Conservation (phyloP, 176 grass and related monocot species). For the Carex myosuroides region DNA sequence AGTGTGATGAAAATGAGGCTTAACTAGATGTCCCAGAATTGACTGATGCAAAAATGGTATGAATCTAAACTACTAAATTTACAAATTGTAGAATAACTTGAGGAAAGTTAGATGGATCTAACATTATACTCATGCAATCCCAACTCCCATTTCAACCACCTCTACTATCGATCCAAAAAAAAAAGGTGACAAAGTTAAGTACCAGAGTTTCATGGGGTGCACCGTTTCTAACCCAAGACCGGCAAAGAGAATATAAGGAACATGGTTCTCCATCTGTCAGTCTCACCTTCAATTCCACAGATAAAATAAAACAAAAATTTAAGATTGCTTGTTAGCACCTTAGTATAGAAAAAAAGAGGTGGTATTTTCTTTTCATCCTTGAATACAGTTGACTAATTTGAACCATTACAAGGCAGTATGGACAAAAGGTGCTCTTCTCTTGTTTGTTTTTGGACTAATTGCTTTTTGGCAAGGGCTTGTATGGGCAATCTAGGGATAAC, state of each 20-base stretch:
- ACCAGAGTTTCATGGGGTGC: conserved; percentile 6
- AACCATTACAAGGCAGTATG: background rate
- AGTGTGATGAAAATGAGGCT: background rate
- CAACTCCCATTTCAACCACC: too few relatives aligned
- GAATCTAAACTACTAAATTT: conserved; percentile 4
- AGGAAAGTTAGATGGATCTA: background rate
- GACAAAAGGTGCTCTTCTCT: background rate
- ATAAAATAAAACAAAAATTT: background rate
- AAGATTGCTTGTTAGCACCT: background rate
- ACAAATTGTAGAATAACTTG: background rate
- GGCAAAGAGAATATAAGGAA: conserved; percentile 23
- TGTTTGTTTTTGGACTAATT: background rate
- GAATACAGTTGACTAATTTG: background rate
- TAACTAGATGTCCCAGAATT: background rate
- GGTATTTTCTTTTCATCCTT: background rate
- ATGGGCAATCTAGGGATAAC: background rate
- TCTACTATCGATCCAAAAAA: background rate
- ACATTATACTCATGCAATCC: background rate
- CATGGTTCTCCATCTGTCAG: conserved; percentile 9
- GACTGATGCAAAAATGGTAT: background rate
- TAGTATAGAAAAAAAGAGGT: background rate
- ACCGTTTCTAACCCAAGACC: conserved; percentile 28
- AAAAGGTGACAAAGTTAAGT: background rate
- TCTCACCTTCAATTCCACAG: conserved; percentile 12
- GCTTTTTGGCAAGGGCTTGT: background rate